Evolutionary conservation across 768 basidiomycete genomes (phyloP).

Genomic region (Lactarius pseudohatsudake): DNA sequence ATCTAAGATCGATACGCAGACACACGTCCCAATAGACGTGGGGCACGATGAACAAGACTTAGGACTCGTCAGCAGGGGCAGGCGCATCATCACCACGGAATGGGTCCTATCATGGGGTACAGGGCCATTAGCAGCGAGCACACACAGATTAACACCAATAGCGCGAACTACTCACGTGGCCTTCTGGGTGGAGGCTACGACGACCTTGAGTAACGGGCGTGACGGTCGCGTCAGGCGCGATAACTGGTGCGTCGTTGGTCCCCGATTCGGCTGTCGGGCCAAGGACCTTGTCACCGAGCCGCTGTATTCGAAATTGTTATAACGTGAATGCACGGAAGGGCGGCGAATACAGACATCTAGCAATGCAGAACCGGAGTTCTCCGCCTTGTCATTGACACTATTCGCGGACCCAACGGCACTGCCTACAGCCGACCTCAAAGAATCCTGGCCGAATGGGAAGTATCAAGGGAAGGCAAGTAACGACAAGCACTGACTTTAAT

Average conservation of each 20-base stretch:
- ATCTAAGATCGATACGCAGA: background rate
- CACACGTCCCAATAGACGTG: background rate
- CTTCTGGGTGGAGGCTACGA: conserved; percentile 13
- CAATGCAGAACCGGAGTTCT: background rate
- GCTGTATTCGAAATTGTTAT: background rate
- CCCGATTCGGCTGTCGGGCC: conserved; percentile 15
- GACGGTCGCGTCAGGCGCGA: conserved; percentile 11
- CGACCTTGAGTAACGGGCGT: conserved; percentile 1
- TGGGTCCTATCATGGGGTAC: conserved; percentile 20
- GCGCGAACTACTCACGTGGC: conserved; percentile 4
- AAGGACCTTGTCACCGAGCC: conserved; percentile 8
- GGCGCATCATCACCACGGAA: background rate
- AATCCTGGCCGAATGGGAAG: background rate
- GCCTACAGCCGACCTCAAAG: background rate
- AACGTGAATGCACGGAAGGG: background rate
- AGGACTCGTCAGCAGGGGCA: background rate
- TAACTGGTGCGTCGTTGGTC: background rate
- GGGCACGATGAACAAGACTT: background rate
- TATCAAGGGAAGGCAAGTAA: background rate
- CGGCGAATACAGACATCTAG: conserved; percentile 3
- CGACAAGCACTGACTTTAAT: conserved; percentile 6
- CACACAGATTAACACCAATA: background rate
- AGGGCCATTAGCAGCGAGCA: background rate
- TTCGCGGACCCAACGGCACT: background rate
- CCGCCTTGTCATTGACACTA: background rate